Base-by-base conservation (phyloP, 306 rosid genomes). In the Rosa chinensis region DNA sequence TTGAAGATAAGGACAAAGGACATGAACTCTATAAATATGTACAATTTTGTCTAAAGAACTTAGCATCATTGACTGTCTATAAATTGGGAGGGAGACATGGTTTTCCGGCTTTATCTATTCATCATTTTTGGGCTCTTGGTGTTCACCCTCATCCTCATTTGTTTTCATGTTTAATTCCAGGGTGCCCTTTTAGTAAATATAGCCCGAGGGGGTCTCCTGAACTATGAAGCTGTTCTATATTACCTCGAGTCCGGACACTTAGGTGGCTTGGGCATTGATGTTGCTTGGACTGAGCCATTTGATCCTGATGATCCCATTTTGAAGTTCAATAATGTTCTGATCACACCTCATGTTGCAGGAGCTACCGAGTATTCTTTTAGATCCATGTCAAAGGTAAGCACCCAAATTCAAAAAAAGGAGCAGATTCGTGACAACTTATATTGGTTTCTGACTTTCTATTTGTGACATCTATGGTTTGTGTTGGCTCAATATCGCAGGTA, bases 291-390 rank as follows among this genome's bases (percentile, higher is more conserved):
- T 10, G 98, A 94, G 79, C 99, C 97, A 73, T 87, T 91, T 83
- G 83, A 91, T 66, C 99, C 97, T 17, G 78, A 84, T 39, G 97
- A 91, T 77, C 91, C 81, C 55, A 86, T 94, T 85, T 79, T 92
- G 80, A 85, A 88, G 85, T 86, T 86, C 80, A 82, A 81, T 81
- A 94, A 94, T 81, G 93, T 89, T 82, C 59, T 91, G 80, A 75
- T 89, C 83, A 94, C 98, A 32, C 97, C 98, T 82, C 98, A 94
- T 82, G 85, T 94, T 63, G 98, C 93, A 40, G 97, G 98, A 21
- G 92, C 91, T 52, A 92, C 97, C 1, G 98, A 94, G 77, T 66
- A 78, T 64, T 87, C 98, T 73, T 94, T 87, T 73, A 85, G 97
- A 84, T 59, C 90, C 83, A 92, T 89, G 98, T 89, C 98, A 61